Percentiles rank a stretch among this genome's conserved stretches.
These are phyloP conservation scores for Saccharomyces jurei DNA, from an alignment of 805 yeast species.

Conservation along the genomic window DNA sequence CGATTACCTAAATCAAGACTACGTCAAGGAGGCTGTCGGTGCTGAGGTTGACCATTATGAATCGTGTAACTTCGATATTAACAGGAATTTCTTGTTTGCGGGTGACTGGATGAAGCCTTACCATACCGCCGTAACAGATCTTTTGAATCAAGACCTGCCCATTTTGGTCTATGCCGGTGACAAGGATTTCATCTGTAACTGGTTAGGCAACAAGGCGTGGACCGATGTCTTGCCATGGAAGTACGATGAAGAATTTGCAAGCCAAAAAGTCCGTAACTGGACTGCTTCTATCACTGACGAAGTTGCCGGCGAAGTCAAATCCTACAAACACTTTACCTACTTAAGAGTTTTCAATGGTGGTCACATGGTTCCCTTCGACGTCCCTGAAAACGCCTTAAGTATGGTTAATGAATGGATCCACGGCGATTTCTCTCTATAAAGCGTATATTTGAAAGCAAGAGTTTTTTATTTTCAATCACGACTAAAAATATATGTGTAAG, in stretches of 20 bases:
- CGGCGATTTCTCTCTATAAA: constrained; percentile 45
- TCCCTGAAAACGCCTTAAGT: constrained; percentile 67
- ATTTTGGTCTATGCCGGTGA: constrained; percentile 92
- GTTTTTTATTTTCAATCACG: not conserved
- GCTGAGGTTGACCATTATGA: constrained; percentile 77
- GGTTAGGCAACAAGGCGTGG: constrained; percentile 93
- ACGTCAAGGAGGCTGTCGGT: constrained; percentile 76
- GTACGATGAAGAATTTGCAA: constrained; percentile 45
- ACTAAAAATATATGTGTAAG: not conserved
- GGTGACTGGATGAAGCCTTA: constrained; percentile 94
- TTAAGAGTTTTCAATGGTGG: constrained; percentile 84
- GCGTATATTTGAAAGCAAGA: not conserved
- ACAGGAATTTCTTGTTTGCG: constrained; percentile 69
- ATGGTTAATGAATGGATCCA: constrained; percentile 81
- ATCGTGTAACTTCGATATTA: constrained; percentile 71
- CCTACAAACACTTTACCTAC: constrained; percentile 65
- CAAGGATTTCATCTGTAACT: constrained; percentile 91
- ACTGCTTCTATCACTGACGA: constrained; percentile 35
- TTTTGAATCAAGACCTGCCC: constrained; percentile 68
- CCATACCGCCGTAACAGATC: constrained; percentile 62
- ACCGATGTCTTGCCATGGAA: constrained; percentile 65
- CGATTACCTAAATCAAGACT: constrained; percentile 65
- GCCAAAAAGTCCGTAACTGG: constrained; percentile 41
- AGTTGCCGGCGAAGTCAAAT: constrained; percentile 61
- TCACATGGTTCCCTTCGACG: constrained; percentile 92